Base-by-base conservation (phyloP, 208 protist genomes). In the Crithidia fasciculata region DNA sequence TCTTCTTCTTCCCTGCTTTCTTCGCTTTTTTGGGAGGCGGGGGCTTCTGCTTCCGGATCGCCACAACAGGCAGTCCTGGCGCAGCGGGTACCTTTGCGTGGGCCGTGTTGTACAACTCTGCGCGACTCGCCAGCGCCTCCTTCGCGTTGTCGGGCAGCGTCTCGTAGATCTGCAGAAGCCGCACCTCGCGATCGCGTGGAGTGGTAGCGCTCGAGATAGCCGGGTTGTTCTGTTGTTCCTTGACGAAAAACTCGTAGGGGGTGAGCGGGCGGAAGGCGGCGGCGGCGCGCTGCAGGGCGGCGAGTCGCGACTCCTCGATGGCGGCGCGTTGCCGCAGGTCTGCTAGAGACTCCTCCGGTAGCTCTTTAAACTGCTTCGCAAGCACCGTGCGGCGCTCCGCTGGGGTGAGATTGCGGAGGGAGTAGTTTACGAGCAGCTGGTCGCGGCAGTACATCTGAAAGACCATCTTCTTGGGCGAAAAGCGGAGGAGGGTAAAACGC, bases 151-250 rank as follows among this genome's bases (percentile, higher is more conserved):
- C 81, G 0, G 90, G 90, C 4, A 95, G 77, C 10, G 78, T 84
- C 37, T 92, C 76, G 72, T 84, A 95, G 50, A 95, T 90, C n/a
- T 80, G 71, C 44, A 91, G 80, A 9, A 95, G 57, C 41, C 80
- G 78, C 36, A 72, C 60, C 74, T 92, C 85, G 9, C 76, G 81
- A 15, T 90, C 83, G n/a, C 80, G 62, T 9, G 82, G 83, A 43
- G 70, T 87, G 40, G 44, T n/a, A 18, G 86, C 53, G 15, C 77
- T 63, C 4, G 72, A 40, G 45, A 95, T 70, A 28, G 90, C 82
- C 3, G 87, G 90, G 78, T 91, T 95, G 9, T 64, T 60, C 12
- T 58, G 16, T 61, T 95, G 90, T 52, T 95, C 83, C 56, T 69
- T 76, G 19, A 78, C 79, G 49, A 95, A 95, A 16, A 87, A 69